Conservation (phyloP, 306 rosid genomes). For the Mimosa pudica region DNA sequence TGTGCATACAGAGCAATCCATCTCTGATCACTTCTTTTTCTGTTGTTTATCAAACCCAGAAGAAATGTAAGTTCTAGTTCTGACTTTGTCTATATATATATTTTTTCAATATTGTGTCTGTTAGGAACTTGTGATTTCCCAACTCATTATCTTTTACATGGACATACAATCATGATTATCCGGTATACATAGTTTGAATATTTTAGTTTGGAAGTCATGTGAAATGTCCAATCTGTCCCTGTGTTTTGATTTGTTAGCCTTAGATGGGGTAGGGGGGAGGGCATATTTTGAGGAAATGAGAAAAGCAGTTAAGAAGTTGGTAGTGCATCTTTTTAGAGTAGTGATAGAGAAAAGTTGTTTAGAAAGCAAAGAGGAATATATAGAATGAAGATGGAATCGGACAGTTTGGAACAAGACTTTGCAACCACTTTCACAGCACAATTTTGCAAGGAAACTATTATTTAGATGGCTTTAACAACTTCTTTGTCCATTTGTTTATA, state of each 20-base stretch:
- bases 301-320: conserved; percentile 41
- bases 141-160: conserved; percentile 26
- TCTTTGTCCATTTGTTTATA: conserved; percentile 28
- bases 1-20: conserved; percentile 85
- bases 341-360: conserved; percentile 34
- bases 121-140: conserved; percentile 42
- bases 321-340: conserved; percentile 52
- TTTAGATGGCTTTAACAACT: conserved; percentile 35
- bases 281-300: conserved; percentile 10
- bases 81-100: conserved; percentile 6
- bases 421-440: conserved; percentile 78
- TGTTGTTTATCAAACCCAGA: conserved; percentile 25
- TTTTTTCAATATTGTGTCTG: not conserved
- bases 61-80: conserved; percentile 11
- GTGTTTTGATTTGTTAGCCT: not conserved
- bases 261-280: not conserved
- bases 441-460: conserved; percentile 45
- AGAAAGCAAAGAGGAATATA: conserved; percentile 35
- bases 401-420: conserved; percentile 77
- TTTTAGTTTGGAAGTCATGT: not conserved
- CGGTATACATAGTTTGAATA: conserved; percentile 23
- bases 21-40: conserved; percentile 11
- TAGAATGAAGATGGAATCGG: conserved; percentile 41
- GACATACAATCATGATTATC: conserved; percentile 46
- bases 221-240: conserved; percentile 31